Base-by-base conservation (phyloP, 179 eudicot genomes). In the Beta lomatogona region DNA sequence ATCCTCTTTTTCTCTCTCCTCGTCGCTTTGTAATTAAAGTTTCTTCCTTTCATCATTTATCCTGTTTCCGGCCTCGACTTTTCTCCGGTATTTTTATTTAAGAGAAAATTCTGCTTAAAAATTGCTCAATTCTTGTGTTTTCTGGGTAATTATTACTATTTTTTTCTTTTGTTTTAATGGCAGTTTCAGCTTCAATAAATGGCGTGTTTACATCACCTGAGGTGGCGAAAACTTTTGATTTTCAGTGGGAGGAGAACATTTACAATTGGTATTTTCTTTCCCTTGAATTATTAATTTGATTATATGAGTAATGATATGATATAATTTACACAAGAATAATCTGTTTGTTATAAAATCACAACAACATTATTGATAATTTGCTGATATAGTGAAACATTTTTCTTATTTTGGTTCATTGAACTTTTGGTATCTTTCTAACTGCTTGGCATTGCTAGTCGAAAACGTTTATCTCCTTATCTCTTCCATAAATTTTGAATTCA, bases 191-290 rank as follows among this genome's bases (percentile, higher is more conserved):
- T 48, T 86, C 88, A 58, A 86, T 86, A 41, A 89, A 87, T 78
- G 92, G 85, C 6, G 94, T 91, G 21, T 96, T 96, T 80, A 87
- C 94, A 22, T 96, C 99, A 11, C 97, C 99, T 2, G 93, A 91
- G 84, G 82, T 79, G 45, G 91, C 92, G 1, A 96, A 96, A 82
- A 74, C 92, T 5, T 96, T 96, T 77, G 99, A 96, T 68, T 96
- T 94, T 77, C 83, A 85, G n/a, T 83, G 88, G 9, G 99, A 96
- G 83, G 99, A 96, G 82, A 92, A 91, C 66, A 96, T 96, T 86
- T 96, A 96, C 81, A 93, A 88, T 50, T 96, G 99, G 99, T 96
- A 91, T 72, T 46, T 73, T 53, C 66, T 36, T 60, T 44, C 3
- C 77, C 41, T 36, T 36, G 41, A 36, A 36, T 36, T 28, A 58